These are phyloP conservation scores for Fusarium sp. DNA, from an alignment of 2,329 filamentous ascomycete species.

Conservation along the genomic window DNA sequence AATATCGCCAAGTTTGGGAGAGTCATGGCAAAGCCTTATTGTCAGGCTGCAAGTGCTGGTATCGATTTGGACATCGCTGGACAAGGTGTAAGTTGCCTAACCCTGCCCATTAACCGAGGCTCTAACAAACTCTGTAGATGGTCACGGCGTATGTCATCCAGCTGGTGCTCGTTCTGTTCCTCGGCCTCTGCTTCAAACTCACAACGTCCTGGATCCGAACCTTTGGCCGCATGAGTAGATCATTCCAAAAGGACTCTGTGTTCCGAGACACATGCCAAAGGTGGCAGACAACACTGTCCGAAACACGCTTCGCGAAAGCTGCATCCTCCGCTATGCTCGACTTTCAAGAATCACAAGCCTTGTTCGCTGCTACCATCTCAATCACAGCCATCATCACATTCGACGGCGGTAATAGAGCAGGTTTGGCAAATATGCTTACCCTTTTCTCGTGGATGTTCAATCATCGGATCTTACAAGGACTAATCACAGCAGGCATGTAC, in stretches of 20 bases:
- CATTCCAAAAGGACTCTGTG: accelerated
- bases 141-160: not conserved
- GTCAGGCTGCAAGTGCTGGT: not conserved
- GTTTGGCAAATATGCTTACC: not conserved
- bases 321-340: not conserved
- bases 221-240: not conserved
- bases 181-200: not conserved
- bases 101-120: accelerated
- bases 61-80: not conserved
- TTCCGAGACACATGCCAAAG: not conserved
- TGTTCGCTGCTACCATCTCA: not conserved
- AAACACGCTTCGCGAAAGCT: not conserved
- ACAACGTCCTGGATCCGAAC: not conserved
- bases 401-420: not conserved
- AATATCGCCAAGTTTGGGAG: not conserved
- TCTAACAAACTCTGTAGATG: not conserved
- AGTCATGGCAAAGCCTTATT: not conserved
- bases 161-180: not conserved
- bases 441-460: not conserved
- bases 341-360: not conserved
- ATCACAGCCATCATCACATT: not conserved
- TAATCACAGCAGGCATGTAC: not conserved
- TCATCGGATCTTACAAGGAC: not conserved
- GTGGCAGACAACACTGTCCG: not conserved
- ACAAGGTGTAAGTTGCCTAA: not conserved